Percentiles rank a stretch among this genome's conserved stretches.
Evolutionary conservation across 768 basidiomycete genomes (phyloP).

Genomic region (Lentinula guzmanii): DNA sequence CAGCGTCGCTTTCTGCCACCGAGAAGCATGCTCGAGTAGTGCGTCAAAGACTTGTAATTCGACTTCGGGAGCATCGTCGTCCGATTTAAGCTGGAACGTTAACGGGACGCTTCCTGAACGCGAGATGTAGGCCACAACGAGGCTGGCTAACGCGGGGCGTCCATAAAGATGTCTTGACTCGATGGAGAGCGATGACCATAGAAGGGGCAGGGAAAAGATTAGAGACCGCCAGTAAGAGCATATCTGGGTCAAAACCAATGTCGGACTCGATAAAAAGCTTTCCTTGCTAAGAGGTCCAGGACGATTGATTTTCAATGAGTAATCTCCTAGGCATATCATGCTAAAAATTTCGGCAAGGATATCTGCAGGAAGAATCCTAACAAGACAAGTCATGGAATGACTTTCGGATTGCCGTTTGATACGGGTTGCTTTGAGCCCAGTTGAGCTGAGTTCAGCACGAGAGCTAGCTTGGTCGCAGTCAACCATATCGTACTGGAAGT

Average conservation of each 20-base stretch:
- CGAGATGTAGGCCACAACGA: slow-evolving; percentile 3
- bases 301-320: not conserved
- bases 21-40: not conserved
- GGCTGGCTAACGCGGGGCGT: not conserved
- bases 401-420: too few relatives aligned
- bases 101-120: not conserved
- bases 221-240: not conserved
- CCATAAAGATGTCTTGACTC: slow-evolving; percentile 1
- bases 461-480: not conserved
- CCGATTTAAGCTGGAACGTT: not conserved
- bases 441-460: not conserved
- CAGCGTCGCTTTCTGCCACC: not conserved
- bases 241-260: not conserved
- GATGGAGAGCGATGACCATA: slow-evolving; percentile 7
- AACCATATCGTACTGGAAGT: not conserved
- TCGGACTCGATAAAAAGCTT: not conserved
- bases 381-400: not conserved
- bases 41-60: not conserved
- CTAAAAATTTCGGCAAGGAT: not conserved
- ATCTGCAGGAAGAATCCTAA: not conserved
- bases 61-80: not conserved
- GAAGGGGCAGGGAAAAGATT: slow-evolving; percentile 6
- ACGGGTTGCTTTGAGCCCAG: not conserved
- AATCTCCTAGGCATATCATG: not conserved
- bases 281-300: not conserved